phyloP scores from a whole-genome alignment of 352 stramenopile species.

The Blastocystis sp. region DNA sequence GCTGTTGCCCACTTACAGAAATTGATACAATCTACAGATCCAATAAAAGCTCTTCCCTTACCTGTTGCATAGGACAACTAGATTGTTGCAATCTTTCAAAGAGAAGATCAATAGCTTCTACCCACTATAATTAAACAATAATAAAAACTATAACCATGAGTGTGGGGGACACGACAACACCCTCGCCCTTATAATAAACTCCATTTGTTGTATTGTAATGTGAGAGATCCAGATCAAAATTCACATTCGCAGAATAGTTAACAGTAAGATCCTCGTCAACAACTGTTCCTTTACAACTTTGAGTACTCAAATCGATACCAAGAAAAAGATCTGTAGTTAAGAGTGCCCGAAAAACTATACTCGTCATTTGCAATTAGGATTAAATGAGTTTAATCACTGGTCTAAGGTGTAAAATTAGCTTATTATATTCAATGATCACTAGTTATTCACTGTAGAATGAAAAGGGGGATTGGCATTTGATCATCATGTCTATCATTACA shows the following conservation, averaged over 20 bases:
- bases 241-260: slow-evolving; percentile 12
- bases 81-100: slow-evolving; percentile 44
- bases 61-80: slow-evolving; percentile 10
- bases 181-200: slow-evolving; percentile 59
- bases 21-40: slow-evolving; percentile 41
- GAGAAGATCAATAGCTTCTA: slow-evolving; percentile 69
- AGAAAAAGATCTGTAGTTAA: slow-evolving; percentile 67
- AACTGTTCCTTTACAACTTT: slow-evolving; percentile 69
- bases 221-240: slow-evolving; percentile 69
- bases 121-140: slow-evolving; percentile 43
- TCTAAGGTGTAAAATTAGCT: too few relatives aligned
- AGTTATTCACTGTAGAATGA: too few relatives aligned
- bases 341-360: background rate
- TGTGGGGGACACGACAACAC: slow-evolving; percentile 67
- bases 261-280: slow-evolving; percentile 48
- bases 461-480: too few relatives aligned
- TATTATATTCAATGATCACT: too few relatives aligned
- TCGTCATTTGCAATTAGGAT: background rate
- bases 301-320: slow-evolving; percentile 70
- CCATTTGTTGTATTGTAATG: slow-evolving; percentile 66
- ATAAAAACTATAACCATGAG: slow-evolving; percentile 50
- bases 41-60: background rate
- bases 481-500: too few relatives aligned
- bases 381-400: background rate
- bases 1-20: slow-evolving; percentile 69